Conservation (phyloP, 345 rosid species). For the Excoecaria agallocha region DNA sequence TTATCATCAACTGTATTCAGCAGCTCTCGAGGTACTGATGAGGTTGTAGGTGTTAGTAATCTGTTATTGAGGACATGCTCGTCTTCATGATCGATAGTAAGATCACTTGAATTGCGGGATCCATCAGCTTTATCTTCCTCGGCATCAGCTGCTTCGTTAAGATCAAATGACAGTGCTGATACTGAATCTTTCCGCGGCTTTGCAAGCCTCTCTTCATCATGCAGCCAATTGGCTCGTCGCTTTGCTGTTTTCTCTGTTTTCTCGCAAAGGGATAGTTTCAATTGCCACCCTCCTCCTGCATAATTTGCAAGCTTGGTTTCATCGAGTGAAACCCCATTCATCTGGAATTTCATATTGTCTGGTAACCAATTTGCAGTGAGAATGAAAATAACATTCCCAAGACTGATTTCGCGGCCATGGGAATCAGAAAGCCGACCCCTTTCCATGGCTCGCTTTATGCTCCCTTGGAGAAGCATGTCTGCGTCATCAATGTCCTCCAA, state of each 20-base stretch:
- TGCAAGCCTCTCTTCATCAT: conserved; percentile 41
- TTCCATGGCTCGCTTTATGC: conserved; percentile 84
- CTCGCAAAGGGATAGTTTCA: conserved; percentile 57
- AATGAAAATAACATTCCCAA: conserved; percentile 79
- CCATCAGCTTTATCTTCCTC: conserved; percentile 70
- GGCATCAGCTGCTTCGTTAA: conserved; percentile 68
- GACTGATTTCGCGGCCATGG: conserved; percentile 88
- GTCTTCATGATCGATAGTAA: conserved; percentile 73
- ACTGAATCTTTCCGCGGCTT: conserved; percentile 61
- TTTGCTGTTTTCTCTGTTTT: conserved; percentile 63
- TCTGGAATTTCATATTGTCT: conserved; percentile 33
- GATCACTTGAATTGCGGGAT: conserved; percentile 79
- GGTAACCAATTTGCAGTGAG: conserved; percentile 66
- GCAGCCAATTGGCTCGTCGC: conserved; percentile 72
- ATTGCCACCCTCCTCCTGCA: conserved; percentile 63
- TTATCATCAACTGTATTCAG: conserved; percentile 52
- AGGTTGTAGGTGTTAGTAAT: conserved; percentile 35
- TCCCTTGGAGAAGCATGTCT: conserved; percentile 59
- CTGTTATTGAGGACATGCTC: conserved; percentile 55
- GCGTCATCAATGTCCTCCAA: conserved; percentile 91
- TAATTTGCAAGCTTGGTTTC: conserved; percentile 60
- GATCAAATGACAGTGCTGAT: conserved; percentile 52
- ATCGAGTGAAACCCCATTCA: conserved; percentile 39
- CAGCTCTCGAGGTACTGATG: conserved; percentile 46
- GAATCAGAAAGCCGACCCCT: conserved; percentile 86